These are phyloP conservation scores for Penicillium brasilianum DNA, from an alignment of 2,329 filamentous ascomycete species.

Conservation along the genomic window DNA sequence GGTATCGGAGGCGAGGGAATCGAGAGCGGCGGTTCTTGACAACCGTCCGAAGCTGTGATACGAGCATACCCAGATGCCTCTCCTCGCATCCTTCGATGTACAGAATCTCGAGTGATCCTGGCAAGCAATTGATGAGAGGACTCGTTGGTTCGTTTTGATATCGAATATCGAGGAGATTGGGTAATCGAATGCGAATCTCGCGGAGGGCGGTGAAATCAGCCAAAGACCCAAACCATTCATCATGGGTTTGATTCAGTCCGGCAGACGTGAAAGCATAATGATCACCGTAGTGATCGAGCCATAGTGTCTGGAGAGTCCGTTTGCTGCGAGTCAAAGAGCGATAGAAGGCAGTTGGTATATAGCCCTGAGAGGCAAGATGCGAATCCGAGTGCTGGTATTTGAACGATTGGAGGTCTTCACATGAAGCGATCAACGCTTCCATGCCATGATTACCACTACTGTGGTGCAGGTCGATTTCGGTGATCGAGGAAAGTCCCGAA, in stretches of 20 bases:
- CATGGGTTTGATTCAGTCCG: constrained; percentile 36
- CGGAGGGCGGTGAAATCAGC: constrained; percentile 34
- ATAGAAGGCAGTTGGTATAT: constrained; percentile 34
- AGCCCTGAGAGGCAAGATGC: constrained; percentile 33
- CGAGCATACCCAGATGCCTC: constrained; percentile 31
- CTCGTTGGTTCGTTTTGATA: constrained; percentile 33
- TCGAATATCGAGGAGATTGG: constrained; percentile 39
- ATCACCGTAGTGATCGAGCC: constrained; percentile 36
- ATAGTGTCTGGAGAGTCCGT: constrained; percentile 32
- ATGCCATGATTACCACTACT: constrained; percentile 37
- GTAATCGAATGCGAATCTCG: constrained; percentile 38
- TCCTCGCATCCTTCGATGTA: constrained; percentile 39
- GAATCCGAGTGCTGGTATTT: constrained; percentile 41
- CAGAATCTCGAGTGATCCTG: constrained; percentile 30
- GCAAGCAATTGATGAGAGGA: constrained; percentile 32
- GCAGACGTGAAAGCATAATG: constrained; percentile 37
- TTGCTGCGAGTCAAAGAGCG: constrained; percentile 33
- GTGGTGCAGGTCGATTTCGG: constrained; percentile 32
- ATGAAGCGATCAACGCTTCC: constrained; percentile 29
- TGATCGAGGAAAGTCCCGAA: constrained; percentile 25
- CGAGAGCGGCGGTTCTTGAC: constrained; percentile 27
- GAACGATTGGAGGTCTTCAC: constrained; percentile 33
- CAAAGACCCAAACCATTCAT: constrained; percentile 39
- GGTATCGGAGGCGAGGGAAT: constrained; percentile 23
- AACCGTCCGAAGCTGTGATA: constrained; percentile 31